Evolutionary conservation across 225 moss, liverwort and hornwort genomes (phyloP).

Genomic region (Lunularia cruciata): DNA sequence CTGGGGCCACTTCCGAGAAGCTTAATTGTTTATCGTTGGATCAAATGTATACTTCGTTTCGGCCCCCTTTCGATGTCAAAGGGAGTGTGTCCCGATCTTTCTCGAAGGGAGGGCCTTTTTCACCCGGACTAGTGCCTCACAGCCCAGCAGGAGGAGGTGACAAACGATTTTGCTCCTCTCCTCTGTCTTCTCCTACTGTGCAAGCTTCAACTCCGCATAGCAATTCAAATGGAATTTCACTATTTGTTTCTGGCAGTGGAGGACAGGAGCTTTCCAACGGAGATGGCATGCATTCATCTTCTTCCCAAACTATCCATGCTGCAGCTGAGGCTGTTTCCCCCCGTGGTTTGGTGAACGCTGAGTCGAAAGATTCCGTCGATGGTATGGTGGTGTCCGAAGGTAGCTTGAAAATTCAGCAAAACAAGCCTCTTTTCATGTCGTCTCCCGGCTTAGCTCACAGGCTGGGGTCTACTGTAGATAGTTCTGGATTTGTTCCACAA

Average conservation of each 20-base stretch:
- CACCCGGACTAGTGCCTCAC: constrained; percentile 11
- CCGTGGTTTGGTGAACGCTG: constrained; percentile 30
- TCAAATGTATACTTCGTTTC: constrained; percentile 27
- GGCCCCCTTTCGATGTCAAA: constrained; percentile 29
- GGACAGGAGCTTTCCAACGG: constrained; percentile 25
- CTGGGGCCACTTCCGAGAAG: constrained; percentile 53
- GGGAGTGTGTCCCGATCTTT: constrained; percentile 25
- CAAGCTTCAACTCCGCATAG: constrained; percentile 5
- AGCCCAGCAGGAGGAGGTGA: constrained; percentile 23
- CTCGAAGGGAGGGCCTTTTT: constrained; percentile 26
- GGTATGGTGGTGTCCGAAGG: constrained; percentile 33
- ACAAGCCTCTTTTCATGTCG: constrained; percentile 42
- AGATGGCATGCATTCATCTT: constrained; percentile 41
- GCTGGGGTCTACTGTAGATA: constrained; percentile 39
- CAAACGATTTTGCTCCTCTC: constrained; percentile 42
- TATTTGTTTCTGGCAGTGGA: constrained; percentile 2
- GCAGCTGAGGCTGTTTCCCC: constrained; percentile 42
- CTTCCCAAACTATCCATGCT: constrained; percentile 20
- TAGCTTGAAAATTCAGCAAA: constrained; percentile 38
- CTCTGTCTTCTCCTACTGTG: constrained; percentile 45
- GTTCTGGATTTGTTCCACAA: constrained; percentile 35
- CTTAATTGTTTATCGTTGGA: constrained; percentile 52
- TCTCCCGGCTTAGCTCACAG: constrained; percentile 42
- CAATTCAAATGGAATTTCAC: constrained; percentile 27
- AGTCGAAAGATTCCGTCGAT: constrained; percentile 41